These are phyloP conservation scores for Colletotrichum incanum DNA, from an alignment of 2,329 filamentous ascomycete species.

Conservation along the genomic window DNA sequence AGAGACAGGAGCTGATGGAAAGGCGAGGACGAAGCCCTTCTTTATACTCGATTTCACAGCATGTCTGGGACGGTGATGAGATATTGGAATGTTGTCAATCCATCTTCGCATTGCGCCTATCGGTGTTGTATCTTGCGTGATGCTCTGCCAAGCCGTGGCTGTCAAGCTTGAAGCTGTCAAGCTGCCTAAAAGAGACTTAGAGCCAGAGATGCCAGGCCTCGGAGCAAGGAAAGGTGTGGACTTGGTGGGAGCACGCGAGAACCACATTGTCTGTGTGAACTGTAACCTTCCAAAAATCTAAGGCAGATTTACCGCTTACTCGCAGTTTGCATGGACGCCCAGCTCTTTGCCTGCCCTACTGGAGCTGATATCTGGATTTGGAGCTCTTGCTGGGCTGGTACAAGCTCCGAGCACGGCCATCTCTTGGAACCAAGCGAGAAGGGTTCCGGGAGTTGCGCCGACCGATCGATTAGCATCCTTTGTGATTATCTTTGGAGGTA, in stretches of 20 bases:
- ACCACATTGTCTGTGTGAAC: neutral
- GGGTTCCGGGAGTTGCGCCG: conserved; percentile 1
- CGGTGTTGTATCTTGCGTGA: conserved; percentile 40
- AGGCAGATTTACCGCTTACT: neutral
- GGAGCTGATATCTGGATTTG: conserved; percentile 9
- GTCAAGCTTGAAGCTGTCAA: conserved; percentile 33
- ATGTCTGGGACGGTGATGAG: neutral
- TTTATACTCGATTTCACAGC: conserved; percentile 30
- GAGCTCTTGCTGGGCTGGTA: neutral
- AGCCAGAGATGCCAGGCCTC: conserved; percentile 2
- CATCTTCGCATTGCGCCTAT: conserved; percentile 23
- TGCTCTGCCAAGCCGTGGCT: conserved; percentile 27
- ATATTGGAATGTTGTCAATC: conserved; percentile 1
- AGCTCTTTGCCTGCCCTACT: neutral
- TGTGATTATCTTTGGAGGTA: neutral
- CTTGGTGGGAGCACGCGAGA: conserved; percentile 19
- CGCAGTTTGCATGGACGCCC: neutral
- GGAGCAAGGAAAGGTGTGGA: conserved; percentile 31
- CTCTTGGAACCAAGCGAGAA: conserved; percentile 9
- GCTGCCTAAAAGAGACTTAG: conserved; percentile 39
- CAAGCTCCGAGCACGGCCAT: neutral
- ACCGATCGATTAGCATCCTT: conserved; percentile 13
- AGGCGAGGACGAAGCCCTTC: conserved; percentile 3
- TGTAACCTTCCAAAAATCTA: conserved; percentile 2
- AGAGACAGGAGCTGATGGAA: neutral